Evolutionary conservation across 768 basidiomycete genomes (phyloP).

Genomic region (Clavulina sp.): DNA sequence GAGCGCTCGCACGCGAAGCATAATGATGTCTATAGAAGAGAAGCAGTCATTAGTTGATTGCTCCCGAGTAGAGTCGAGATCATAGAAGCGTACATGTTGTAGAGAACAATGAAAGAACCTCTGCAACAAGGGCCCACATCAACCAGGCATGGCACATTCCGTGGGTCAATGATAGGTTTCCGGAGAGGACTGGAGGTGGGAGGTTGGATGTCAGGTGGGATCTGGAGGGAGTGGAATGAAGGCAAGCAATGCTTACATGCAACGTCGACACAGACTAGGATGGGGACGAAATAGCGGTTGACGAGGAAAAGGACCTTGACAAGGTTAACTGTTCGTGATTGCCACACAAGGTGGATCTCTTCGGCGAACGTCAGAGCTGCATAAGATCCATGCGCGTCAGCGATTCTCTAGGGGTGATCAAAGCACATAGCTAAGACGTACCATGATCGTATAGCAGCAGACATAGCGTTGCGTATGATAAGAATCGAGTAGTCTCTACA

Average conservation of each 20-base stretch:
- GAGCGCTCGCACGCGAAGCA: not conserved
- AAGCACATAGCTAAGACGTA: not conserved
- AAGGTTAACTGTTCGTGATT: not conserved
- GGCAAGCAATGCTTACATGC: not conserved
- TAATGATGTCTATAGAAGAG: not conserved
- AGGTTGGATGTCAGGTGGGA: not conserved
- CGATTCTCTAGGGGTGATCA: not conserved
- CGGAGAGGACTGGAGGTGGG: not conserved
- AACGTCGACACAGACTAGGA: not conserved
- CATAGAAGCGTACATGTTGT: conserved; percentile 1
- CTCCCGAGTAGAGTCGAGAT: not conserved
- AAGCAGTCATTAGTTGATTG: not conserved
- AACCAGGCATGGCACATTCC: not conserved
- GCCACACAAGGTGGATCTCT: not conserved
- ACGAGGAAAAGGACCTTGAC: not conserved
- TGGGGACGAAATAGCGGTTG: not conserved
- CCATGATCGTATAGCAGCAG: conserved; percentile 1
- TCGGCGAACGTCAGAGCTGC: not conserved
- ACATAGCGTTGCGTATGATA: not conserved
- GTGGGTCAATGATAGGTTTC: too few species aligned
- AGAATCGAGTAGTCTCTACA: not conserved
- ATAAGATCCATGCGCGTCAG: not conserved
- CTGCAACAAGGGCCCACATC: not conserved
- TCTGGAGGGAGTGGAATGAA: not conserved
- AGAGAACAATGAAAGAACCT: not conserved